A percentile compares a stretch with the other conserved stretches of the same genome.
Evolutionary conservation across 495 filamentous ascomycete genomes (phyloP).

Genomic region (Cercophora newfieldiana): DNA sequence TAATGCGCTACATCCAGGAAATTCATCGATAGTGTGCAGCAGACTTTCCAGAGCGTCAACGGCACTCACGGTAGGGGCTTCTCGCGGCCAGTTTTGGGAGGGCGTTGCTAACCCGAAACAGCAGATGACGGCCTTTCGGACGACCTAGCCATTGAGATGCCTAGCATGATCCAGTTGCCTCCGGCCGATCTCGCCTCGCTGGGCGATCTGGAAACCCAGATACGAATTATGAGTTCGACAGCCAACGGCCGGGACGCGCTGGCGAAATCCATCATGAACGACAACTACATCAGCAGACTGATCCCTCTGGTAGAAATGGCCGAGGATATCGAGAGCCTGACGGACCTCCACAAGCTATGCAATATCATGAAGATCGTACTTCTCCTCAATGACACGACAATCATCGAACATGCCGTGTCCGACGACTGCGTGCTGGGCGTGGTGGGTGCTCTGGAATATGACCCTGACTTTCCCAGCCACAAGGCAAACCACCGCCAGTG

Average conservation of each 20-base stretch:
- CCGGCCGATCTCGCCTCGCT: conserved; percentile 76
- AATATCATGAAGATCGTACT: conserved; percentile 98
- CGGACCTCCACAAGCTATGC: conserved; percentile 86
- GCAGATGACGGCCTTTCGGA: conserved; percentile 89
- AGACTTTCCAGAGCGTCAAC: conserved; percentile 48
- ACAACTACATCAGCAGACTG: conserved; percentile 86
- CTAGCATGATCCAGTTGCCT: conserved; percentile 71
- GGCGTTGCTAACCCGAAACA: conserved; percentile 13
- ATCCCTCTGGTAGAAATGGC: conserved; percentile 81
- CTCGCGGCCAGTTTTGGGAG: not conserved
- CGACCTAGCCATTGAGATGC: conserved; percentile 67
- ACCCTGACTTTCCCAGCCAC: conserved; percentile 97
- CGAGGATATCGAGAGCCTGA: conserved; percentile 84
- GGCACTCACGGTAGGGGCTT: conserved; percentile 48
- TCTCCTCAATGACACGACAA: conserved; percentile 87
- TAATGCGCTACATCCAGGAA: conserved; percentile 59
- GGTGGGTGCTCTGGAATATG: conserved; percentile 95
- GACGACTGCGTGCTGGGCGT: conserved; percentile 89
- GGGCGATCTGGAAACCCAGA: conserved; percentile 75
- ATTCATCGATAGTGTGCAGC: conserved; percentile 83
- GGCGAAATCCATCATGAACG: conserved; percentile 77
- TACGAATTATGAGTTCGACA: conserved; percentile 72
- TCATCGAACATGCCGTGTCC: conserved; percentile 90
- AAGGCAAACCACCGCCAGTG: conserved; percentile 97
- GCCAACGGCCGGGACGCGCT: conserved; percentile 82